A percentile compares a stretch with the other conserved stretches of the same genome.
Evolutionary conservation across 2,329 filamentous ascomycete species (phyloP).

Genomic region (Penicillium oxalicum): DNA sequence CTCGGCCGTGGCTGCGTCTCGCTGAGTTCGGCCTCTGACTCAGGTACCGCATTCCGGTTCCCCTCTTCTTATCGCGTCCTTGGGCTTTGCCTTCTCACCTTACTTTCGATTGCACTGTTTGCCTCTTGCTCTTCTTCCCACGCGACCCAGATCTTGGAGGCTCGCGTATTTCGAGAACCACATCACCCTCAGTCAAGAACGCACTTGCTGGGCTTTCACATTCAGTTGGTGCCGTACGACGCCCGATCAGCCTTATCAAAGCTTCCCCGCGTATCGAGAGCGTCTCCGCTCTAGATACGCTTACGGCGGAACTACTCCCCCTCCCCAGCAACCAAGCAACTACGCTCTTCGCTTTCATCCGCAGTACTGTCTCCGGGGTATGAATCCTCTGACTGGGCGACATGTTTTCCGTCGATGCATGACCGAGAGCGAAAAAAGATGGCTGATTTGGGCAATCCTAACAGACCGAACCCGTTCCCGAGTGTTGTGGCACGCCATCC

Average conservation of each 20-base stretch:
- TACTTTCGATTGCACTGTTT: constrained; percentile 1
- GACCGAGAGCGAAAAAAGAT: background rate
- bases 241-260: constrained; percentile 21
- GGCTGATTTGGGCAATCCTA: constrained; percentile 2
- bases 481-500: constrained; percentile 7
- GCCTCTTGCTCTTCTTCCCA: background rate
- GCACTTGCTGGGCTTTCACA: constrained; percentile 7
- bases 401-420: too few species aligned
- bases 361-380: too few species aligned
- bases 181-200: background rate
- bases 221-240: constrained; percentile 21
- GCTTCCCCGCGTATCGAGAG: constrained; percentile 26
- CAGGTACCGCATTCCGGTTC: constrained; percentile 14
- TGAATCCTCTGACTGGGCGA: too few species aligned
- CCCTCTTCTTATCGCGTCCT: constrained; percentile 15
- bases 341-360: too few species aligned
- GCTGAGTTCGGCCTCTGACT: constrained; percentile 14
- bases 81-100: constrained; percentile 7
- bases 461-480: constrained; percentile 5
- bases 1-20: background rate
- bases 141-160: background rate
- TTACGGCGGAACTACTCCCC: background rate
- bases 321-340: background rate
- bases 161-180: background rate
- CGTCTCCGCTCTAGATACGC: constrained; percentile 24